phyloP scores from a whole-genome alignment of 805 yeast species.

The Metschnikowia picachoensis region DNA sequence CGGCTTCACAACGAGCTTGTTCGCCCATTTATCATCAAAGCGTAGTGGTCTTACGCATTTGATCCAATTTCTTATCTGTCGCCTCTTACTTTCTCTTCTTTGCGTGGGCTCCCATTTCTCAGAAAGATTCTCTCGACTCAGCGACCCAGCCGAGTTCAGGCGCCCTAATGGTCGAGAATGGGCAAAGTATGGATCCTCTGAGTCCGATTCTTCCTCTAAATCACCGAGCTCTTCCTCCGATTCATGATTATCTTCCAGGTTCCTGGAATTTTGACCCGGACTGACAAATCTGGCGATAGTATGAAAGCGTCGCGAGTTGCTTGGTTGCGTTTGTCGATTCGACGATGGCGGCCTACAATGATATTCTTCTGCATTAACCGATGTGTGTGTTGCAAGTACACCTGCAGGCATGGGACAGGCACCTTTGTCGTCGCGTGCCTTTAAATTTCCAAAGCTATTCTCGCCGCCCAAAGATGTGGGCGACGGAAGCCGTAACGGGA shows the following conservation, averaged over 20 bases:
- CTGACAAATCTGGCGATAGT: not conserved
- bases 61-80: constrained; percentile 47
- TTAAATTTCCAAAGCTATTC: no score
- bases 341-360: no score
- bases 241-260: not conserved
- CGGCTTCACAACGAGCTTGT: constrained; percentile 42
- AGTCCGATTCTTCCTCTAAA: constrained; percentile 2
- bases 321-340: not conserved
- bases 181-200: not conserved
- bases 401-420: no score
- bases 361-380: no score
- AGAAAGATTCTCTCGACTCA: no score
- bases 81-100: constrained; percentile 33
- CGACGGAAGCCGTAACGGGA: no score
- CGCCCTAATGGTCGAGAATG: not conserved
- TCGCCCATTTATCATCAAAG: constrained; percentile 51
- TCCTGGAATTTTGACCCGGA: not conserved
- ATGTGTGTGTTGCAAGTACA: no score
- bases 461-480: no score
- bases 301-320: not conserved
- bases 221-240: constrained; percentile 4
- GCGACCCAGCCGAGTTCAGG: no score
- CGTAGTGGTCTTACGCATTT: constrained; percentile 55
- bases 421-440: no score
- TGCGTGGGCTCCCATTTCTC: constrained; percentile 51